Evolutionary conservation across 192 early-diverging fungal genomes (phyloP).

Genomic region (Coemansia sp.): DNA sequence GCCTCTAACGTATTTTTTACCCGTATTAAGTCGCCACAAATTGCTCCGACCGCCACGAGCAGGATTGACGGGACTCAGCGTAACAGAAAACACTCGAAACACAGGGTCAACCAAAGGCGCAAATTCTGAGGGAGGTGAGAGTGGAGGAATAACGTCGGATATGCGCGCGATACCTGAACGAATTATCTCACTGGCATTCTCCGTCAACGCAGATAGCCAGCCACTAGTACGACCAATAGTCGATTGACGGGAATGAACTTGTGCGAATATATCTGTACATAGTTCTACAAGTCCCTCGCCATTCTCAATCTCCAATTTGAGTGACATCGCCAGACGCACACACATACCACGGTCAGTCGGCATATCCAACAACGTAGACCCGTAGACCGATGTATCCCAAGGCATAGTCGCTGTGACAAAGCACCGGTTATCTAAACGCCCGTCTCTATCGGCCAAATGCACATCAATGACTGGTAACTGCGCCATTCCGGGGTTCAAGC

Average conservation of each 20-base stretch:
- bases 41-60: conserved; percentile 58
- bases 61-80: conserved; percentile 57
- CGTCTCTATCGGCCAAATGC: conserved; percentile 44
- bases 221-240: conserved; percentile 7
- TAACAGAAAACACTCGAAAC: conserved; percentile 63
- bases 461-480: conserved; percentile 47
- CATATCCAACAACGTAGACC: conserved; percentile 64
- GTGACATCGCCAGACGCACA: conserved; percentile 61
- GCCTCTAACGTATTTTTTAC: conserved; percentile 70
- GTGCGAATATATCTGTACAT: conserved; percentile 62
- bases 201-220: conserved; percentile 23
- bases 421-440: conserved; percentile 66
- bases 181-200: conserved; percentile 17
- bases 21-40: conserved; percentile 71
- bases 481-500: not conserved
- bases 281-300: conserved; percentile 62
- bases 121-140: not conserved
- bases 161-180: conserved; percentile 1
- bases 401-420: conserved; percentile 60
- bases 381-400: conserved; percentile 81
- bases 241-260: conserved; percentile 60
- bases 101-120: conserved; percentile 37
- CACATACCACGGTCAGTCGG: conserved; percentile 63
- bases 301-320: conserved; percentile 62
- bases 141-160: conserved; percentile 7